Conservation (phyloP, 345 rosid genomes). For the Acer campestre region DNA sequence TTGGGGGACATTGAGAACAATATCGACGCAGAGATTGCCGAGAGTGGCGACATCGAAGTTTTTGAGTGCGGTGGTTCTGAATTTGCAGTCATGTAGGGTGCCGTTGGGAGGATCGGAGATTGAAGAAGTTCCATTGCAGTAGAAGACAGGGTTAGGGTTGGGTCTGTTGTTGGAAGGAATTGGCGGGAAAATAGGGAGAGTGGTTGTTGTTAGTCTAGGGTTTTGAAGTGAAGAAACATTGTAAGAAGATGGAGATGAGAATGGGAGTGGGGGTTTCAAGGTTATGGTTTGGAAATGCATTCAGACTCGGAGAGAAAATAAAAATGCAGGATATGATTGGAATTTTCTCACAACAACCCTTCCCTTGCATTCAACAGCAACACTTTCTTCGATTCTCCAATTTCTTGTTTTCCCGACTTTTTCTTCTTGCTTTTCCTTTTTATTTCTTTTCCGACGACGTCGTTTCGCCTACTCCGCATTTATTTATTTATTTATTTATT, state of each 20-base stretch:
- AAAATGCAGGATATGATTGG: background rate
- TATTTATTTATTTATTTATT: too few relatives aligned
- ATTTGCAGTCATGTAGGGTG: slow-evolving; percentile 10
- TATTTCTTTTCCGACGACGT: too few relatives aligned
- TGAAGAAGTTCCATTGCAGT: slow-evolving; percentile 34
- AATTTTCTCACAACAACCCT: background rate
- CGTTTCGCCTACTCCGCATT: too few relatives aligned
- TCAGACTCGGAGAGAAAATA: background rate
- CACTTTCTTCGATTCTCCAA: too few relatives aligned
- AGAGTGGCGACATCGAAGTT: slow-evolving; percentile 78
- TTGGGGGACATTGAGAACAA: slow-evolving; percentile 78
- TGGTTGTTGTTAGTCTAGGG: slow-evolving; percentile 30
- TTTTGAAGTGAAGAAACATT: slow-evolving; percentile 20
- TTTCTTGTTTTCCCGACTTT: too few relatives aligned
- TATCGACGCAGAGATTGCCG: slow-evolving; percentile 94
- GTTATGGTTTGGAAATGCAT: slow-evolving; percentile 8
- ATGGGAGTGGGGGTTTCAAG: background rate
- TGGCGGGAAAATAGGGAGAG: slow-evolving; percentile 29
- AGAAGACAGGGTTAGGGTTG: slow-evolving; percentile 20
- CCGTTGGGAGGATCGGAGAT: slow-evolving; percentile 35
- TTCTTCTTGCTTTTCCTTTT: background rate
- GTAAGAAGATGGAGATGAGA: too few relatives aligned
- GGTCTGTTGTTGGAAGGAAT: background rate
- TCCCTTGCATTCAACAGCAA: background rate
- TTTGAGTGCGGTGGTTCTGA: slow-evolving; percentile 34